A percentile compares a stretch with the other conserved stretches of the same genome.
These are phyloP conservation scores for Fusarium sambucinum DNA, from an alignment of 2,329 filamentous ascomycete genomes.

Conservation along the genomic window DNA sequence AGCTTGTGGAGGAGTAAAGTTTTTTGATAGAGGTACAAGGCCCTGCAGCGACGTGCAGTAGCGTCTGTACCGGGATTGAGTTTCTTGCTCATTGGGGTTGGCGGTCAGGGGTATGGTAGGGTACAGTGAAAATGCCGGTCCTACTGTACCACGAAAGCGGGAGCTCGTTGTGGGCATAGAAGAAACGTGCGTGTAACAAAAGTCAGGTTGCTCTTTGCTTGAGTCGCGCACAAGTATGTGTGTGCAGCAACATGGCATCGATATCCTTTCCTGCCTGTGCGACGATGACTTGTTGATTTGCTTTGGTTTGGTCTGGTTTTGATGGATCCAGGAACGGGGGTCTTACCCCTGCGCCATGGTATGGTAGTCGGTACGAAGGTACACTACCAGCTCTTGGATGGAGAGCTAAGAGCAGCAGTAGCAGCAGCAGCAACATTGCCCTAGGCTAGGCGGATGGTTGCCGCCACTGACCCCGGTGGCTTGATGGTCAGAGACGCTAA, in stretches of 20 bases:
- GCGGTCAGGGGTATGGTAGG: slow-evolving; percentile 39
- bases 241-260: neutral
- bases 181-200: slow-evolving; percentile 29
- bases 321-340: slow-evolving; percentile 13
- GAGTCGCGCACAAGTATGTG: slow-evolving; percentile 6
- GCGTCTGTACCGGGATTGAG: slow-evolving; percentile 24
- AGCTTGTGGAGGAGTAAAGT: slow-evolving; percentile 4
- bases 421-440: neutral
- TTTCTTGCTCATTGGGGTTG: slow-evolving; percentile 25
- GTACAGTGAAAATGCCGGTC: slow-evolving; percentile 18
- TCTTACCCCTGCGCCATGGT: slow-evolving; percentile 16
- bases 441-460: slow-evolving; percentile 29
- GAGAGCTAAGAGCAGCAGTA: neutral
- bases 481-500: slow-evolving; percentile 33
- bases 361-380: neutral
- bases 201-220: slow-evolving; percentile 2
- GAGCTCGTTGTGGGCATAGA: neutral
- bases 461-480: slow-evolving; percentile 33
- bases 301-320: neutral
- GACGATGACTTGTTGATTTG: neutral
- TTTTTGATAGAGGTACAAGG: slow-evolving; percentile 17
- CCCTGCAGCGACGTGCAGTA: slow-evolving; percentile 29
- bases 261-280: neutral
- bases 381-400: slow-evolving; percentile 5
- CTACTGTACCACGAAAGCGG: slow-evolving; percentile 7